Conservation (phyloP, 2,329 filamentous ascomycete genomes). For the Sphaerulina vaccinii region DNA sequence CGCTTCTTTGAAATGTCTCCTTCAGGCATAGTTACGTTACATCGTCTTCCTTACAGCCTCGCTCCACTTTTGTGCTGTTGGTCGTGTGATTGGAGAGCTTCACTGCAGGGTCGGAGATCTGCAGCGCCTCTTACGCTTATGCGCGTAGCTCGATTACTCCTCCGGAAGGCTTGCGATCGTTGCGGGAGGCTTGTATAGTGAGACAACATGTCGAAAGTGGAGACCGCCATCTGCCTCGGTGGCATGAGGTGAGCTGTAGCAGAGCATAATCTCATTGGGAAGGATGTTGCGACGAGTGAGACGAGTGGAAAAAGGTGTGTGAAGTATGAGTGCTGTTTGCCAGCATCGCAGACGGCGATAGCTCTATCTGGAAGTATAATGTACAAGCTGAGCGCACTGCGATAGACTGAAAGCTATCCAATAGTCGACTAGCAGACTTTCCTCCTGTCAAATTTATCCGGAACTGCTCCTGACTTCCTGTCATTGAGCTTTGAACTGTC, state of each 20-base stretch:
- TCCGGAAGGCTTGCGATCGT: conserved; percentile 1
- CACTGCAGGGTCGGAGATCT: conserved; percentile 10
- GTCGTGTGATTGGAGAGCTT: not conserved
- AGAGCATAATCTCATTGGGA: too few relatives aligned
- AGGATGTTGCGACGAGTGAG: too few relatives aligned
- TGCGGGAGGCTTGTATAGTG: conserved; percentile 6
- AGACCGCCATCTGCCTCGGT: not conserved
- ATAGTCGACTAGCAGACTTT: not conserved
- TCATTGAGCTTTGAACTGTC: not conserved
- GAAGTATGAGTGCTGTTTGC: not conserved
- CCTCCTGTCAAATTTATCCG: conserved; percentile 5
- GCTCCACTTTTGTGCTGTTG: not conserved
- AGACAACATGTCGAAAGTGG: conserved; percentile 6
- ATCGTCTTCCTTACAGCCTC: not conserved
- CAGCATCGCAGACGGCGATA: too few relatives aligned
- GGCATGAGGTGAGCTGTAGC: too few relatives aligned
- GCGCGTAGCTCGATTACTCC: not conserved
- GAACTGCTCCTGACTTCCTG: not conserved
- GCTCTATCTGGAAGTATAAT: conserved; percentile 4
- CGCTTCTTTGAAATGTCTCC: not conserved
- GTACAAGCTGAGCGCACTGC: conserved; percentile 13
- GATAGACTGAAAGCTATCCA: not conserved
- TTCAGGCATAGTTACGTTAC: conserved; percentile 12
- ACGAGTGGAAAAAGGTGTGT: not conserved
- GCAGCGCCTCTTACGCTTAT: conserved; percentile 14